Evolutionary conservation across 2,329 filamentous ascomycete species (phyloP).

Genomic region (Botryotinia convoluta): DNA sequence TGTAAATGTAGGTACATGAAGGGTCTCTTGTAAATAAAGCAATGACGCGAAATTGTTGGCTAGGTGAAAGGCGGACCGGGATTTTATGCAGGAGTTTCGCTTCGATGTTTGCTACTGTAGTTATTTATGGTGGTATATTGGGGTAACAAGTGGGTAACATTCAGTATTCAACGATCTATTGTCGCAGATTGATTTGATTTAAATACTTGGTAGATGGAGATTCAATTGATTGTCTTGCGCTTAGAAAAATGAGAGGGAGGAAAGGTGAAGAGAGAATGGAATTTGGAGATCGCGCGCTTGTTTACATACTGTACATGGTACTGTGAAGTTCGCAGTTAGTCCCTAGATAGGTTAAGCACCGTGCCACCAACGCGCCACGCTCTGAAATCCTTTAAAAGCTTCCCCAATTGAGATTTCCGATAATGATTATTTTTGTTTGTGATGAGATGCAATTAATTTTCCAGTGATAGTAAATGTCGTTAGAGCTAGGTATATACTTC

Average conservation of each 20-base stretch:
- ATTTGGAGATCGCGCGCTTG: not conserved
- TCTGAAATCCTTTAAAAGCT: not conserved
- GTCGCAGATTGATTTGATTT: not conserved
- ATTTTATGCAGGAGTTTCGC: not conserved
- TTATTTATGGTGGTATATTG: not conserved
- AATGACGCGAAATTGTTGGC: slow-evolving; percentile 16
- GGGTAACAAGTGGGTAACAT: not conserved
- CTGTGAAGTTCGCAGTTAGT: not conserved
- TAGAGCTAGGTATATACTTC: not conserved
- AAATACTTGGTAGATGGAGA: not conserved
- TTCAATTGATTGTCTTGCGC: not conserved
- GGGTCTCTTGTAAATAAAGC: slow-evolving; percentile 2
- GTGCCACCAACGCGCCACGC: slow-evolving; percentile 11
- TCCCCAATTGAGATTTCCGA: not conserved
- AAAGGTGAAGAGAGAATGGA: not conserved
- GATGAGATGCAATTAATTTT: not conserved
- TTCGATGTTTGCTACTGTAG: not conserved
- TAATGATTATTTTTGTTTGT: not conserved
- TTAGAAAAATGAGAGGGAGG: not conserved
- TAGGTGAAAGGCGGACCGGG: slow-evolving; percentile 13
- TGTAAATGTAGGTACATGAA: slow-evolving; percentile 35
- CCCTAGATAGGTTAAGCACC: slow-evolving; percentile 7
- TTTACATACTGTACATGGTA: not conserved
- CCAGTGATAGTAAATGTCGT: not conserved
- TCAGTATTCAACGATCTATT: not conserved